Base-by-base conservation (phyloP, 2,329 filamentous ascomycete genomes). In the Hymenoscyphus repandus region DNA sequence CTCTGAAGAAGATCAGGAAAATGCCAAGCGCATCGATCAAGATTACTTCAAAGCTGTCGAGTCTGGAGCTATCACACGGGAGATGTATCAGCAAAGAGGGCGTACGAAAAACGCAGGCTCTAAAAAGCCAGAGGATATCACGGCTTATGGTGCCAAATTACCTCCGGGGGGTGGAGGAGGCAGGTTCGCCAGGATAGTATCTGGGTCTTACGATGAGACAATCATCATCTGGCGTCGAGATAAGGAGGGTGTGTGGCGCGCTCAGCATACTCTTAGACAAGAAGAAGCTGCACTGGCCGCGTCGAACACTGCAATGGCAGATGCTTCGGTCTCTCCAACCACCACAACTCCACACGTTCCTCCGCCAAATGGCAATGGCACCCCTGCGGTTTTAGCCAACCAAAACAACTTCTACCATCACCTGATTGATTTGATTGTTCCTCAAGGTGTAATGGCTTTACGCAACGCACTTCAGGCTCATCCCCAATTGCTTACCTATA, bases 211-310 rank as follows among this genome's bases (percentile, higher is more conserved):
- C 61, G 93, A 99, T 60, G 90, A 96, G 70, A 91, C 84, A 10
- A 90, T 99, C 60, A 91, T 96, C 58, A 88, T 99, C 50, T 99
- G 93, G 93, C 86, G 88, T 59, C 85, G 89, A 54, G 87, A 95
- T 57, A 80, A 83, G 58, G 84, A 93, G 58, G 91, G 91, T 2
- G 80, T 87, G 22, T 97, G 93, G 91, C 84, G 84, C 58, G 82
- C 85, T 48, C 82, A 83, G 32, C 88, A 92, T 58, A 80, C 81
- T 40, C 74, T 95, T 9, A 78, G 83, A 36, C 89, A 95, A 65
- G 85, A 88, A 64, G 84, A 88, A 52, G 85, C 83, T 2, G 77
- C 80, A 0, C 68, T 71, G 1, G 73, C 77, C 13, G 80, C 80
- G 22, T 44, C 55, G 12, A 53, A 37, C 22, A n/a, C 42, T 36